Percentiles rank a stretch among this genome's conserved stretches.
These are phyloP conservation scores for Lentinula novae-zelandiae DNA, from an alignment of 1,284 basidiomycete species.

Conservation along the genomic window DNA sequence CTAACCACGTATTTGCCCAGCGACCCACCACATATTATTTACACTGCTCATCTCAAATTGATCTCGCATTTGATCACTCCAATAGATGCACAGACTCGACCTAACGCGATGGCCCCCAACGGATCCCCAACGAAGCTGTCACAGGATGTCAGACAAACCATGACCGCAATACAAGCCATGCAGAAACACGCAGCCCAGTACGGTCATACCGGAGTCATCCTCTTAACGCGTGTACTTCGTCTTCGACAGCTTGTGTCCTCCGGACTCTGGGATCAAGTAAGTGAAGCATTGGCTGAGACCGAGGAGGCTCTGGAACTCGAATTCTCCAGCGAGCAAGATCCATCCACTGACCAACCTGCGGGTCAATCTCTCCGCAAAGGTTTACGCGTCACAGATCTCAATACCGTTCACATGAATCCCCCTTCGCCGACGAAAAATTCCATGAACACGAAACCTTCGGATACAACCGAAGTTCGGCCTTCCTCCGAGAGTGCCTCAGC, in stretches of 20 bases:
- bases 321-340: slow-evolving; percentile 18
- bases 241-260: slow-evolving; percentile 48
- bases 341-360: slow-evolving; percentile 8
- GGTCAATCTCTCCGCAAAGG: background rate
- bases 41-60: slow-evolving; percentile 48
- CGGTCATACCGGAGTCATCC: slow-evolving; percentile 39
- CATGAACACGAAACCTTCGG: background rate
- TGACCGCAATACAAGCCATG: slow-evolving; percentile 40
- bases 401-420: slow-evolving; percentile 5
- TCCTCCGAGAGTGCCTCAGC: slow-evolving; percentile 20
- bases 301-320: slow-evolving; percentile 43
- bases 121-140: slow-evolving; percentile 19
- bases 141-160: slow-evolving; percentile 36
- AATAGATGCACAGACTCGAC: slow-evolving; percentile 8
- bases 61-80: slow-evolving; percentile 39
- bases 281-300: slow-evolving; percentile 36
- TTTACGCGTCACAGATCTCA: slow-evolving; percentile 11
- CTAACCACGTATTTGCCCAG: slow-evolving; percentile 42
- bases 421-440: slow-evolving; percentile 4
- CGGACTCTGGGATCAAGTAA: slow-evolving; percentile 49
- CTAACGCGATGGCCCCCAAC: slow-evolving; percentile 9
- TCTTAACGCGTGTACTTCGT: slow-evolving; percentile 47
- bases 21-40: slow-evolving; percentile 51
- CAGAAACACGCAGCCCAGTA: slow-evolving; percentile 35
- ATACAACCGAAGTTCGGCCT: background rate